Evolutionary conservation across 768 basidiomycete genomes (phyloP).

Genomic region (Pleurotus sapidus): DNA sequence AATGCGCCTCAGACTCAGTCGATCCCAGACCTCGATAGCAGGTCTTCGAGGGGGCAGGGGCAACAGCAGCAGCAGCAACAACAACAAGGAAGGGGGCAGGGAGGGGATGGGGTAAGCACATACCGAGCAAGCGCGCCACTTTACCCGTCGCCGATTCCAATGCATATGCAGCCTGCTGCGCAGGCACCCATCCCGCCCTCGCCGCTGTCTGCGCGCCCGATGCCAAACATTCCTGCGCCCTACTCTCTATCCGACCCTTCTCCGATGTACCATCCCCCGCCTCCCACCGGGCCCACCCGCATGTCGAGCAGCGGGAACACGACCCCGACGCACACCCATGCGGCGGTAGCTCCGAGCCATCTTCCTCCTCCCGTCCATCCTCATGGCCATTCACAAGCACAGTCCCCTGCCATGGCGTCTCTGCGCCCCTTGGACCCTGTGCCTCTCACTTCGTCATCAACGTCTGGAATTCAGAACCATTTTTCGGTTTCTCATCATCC

Average conservation of each 20-base stretch:
- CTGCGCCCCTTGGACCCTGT: constrained; percentile 25
- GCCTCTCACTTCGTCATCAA: constrained; percentile 11
- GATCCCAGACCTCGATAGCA: constrained; percentile 5
- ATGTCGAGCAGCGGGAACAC: constrained; percentile 9
- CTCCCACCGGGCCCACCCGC: constrained; percentile 22
- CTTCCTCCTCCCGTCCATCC: constrained; percentile 13
- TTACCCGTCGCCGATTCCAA: neutral
- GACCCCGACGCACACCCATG: constrained; percentile 2
- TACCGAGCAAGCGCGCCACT: constrained; percentile 16
- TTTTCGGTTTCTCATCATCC: neutral
- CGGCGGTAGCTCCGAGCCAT: constrained; percentile 11
- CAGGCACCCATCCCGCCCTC: neutral
- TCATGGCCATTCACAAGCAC: constrained; percentile 17
- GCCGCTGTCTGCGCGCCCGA: constrained; percentile 7
- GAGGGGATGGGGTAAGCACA: constrained; percentile 6
- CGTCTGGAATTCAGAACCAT: constrained; percentile 12
- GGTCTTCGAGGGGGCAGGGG: constrained; percentile 19
- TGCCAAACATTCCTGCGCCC: constrained; percentile 10
- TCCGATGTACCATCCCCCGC: constrained; percentile 14
- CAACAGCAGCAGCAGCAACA: constrained; percentile 25
- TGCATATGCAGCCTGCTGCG: neutral
- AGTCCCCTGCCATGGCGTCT: constrained; percentile 26
- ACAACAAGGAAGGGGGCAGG: constrained; percentile 1
- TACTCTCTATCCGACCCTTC: constrained; percentile 12
- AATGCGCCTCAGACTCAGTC: neutral